Percentiles rank a stretch among this genome's conserved stretches.
phyloP scores from a whole-genome alignment of 106 monocot species.

The Allium fistulosum region DNA sequence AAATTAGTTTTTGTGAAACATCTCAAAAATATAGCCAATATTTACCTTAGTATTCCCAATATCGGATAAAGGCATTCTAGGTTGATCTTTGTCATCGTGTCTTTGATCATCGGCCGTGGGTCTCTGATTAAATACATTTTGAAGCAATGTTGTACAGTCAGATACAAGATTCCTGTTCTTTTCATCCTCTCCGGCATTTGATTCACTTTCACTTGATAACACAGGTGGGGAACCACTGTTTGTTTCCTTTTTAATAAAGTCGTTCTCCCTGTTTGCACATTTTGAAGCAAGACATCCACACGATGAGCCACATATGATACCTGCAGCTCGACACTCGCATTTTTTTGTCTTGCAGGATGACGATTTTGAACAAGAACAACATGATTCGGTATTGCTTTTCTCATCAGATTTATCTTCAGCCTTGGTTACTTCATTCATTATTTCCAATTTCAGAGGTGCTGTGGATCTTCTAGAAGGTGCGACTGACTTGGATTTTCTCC shows the following conservation, averaged over 20 bases:
- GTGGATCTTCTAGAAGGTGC: constrained; percentile 1
- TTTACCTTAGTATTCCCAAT: constrained; percentile 73
- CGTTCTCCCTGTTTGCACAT: constrained; percentile 62
- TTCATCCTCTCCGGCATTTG: constrained; percentile 18
- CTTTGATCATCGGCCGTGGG: not conserved
- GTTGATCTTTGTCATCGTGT: constrained; percentile 10
- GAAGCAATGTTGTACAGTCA: constrained; percentile 54
- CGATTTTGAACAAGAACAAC: constrained; percentile 62
- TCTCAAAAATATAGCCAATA: not conserved
- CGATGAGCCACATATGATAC: constrained; percentile 24
- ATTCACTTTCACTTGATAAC: constrained; percentile 13
- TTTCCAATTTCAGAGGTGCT: constrained; percentile 10
- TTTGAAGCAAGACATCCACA: constrained; percentile 65
- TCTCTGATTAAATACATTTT: constrained; percentile 45
- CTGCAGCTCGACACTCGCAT: constrained; percentile 68
- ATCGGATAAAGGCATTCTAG: constrained; percentile 66
- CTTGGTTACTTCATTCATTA: constrained; percentile 2
- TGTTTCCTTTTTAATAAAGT: constrained; percentile 1
- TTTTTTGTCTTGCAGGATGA: constrained; percentile 89
- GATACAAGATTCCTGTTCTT: constrained; percentile 37
- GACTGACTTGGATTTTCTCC: constrained; percentile 12
- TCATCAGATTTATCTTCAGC: not conserved
- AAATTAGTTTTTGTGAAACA: not conserved
- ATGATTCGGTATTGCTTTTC: constrained; percentile 1
- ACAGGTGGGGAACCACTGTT: constrained; percentile 3